Conservation (phyloP, 345 rosid genomes). For the Psidium friedrichsthalianum region DNA sequence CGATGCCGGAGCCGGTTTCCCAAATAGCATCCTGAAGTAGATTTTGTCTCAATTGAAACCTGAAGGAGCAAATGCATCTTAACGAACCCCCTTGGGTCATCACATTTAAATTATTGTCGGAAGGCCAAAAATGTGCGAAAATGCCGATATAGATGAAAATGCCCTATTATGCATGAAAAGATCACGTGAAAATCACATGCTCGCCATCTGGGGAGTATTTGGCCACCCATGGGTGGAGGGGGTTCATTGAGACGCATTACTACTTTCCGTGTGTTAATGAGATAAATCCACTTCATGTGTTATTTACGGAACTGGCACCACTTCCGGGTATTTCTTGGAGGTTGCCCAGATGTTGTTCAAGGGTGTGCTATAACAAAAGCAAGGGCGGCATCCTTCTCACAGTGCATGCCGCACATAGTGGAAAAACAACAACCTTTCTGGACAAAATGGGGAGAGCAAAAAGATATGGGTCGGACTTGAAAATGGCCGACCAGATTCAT, state of each 20-base stretch:
- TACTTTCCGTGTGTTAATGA: neutral
- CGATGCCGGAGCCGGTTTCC: accelerated
- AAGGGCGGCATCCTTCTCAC: neutral
- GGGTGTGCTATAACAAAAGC: neutral
- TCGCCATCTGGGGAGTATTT: neutral
- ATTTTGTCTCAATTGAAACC: neutral
- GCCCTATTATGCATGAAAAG: neutral
- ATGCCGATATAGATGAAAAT: neutral
- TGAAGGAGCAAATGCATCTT: neutral
- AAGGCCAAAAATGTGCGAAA: neutral
- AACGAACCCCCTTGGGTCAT: neutral
- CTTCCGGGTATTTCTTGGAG: neutral
- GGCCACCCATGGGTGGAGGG: neutral
- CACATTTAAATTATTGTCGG: neutral
- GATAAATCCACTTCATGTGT: neutral
- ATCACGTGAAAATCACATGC: neutral
- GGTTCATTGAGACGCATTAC: neutral
- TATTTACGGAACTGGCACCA: neutral
- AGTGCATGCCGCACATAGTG: neutral
- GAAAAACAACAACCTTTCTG: neutral
- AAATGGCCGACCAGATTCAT: too few species aligned
- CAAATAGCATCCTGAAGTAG: neutral
- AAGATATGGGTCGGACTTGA: too few species aligned
- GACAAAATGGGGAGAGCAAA: neutral
- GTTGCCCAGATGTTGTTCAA: neutral